phyloP scores from a whole-genome alignment of 2,329 filamentous ascomycete genomes.

The Trichoderma pleuroti region DNA sequence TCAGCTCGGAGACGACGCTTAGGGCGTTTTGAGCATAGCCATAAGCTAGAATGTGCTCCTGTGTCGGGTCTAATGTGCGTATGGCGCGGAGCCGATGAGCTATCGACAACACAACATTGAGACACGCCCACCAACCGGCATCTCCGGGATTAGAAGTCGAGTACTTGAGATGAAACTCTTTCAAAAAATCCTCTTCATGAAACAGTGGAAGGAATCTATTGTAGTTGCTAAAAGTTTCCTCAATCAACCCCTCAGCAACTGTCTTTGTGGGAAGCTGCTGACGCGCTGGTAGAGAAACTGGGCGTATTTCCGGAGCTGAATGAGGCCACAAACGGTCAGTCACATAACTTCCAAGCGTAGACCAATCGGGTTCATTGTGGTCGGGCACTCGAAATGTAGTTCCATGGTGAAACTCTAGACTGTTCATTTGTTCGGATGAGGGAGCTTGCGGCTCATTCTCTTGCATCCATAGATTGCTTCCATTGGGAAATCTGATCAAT shows the following conservation, averaged over 20 bases:
- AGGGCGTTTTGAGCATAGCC: constrained; percentile 4
- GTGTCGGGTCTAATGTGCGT: background rate
- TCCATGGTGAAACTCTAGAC: background rate
- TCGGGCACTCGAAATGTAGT: background rate
- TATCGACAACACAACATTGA: constrained; percentile 11
- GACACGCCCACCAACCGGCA: constrained; percentile 7
- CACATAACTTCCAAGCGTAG: background rate
- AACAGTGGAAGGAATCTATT: constrained; percentile 4
- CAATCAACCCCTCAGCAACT: background rate
- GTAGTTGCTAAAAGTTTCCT: constrained; percentile 2
- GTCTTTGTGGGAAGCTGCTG: background rate
- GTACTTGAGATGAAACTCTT: constrained; percentile 9
- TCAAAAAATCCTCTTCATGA: constrained; percentile 4
- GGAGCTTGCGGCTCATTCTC: background rate
- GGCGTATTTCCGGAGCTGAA: background rate
- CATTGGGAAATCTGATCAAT: background rate
- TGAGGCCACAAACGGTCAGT: background rate
- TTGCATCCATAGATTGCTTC: background rate
- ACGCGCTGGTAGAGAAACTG: background rate
- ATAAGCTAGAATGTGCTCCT: background rate
- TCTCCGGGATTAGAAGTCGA: background rate
- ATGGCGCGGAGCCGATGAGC: constrained; percentile 10
- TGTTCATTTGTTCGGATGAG: background rate
- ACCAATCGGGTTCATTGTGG: background rate
- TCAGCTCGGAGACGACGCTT: constrained; percentile 1